Base-by-base conservation (phyloP, 2,329 filamentous ascomycete genomes). In the Xylariales sp. region DNA sequence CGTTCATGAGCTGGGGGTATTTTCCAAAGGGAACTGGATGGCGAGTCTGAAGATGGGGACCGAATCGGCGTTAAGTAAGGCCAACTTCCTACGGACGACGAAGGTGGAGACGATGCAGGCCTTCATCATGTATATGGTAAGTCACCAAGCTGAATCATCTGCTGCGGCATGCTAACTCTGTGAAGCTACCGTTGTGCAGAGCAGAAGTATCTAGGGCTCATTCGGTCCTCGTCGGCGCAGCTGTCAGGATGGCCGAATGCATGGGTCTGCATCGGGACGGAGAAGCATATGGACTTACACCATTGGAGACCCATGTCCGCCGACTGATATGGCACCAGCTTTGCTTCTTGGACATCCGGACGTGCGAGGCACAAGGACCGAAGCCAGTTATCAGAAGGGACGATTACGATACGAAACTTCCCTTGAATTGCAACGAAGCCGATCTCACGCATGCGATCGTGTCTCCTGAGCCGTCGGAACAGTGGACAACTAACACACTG, bases 311-410 rank as follows among this genome's bases (percentile, higher is more conserved):
- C 1, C 84, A 89, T 40, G 70, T 88, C 3, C 77, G 85, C 10
- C 77, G 85, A 4, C 64, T 88, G 28, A 70, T 88, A 24, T 89
- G 85, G 86, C 82, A 88, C 56, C 84, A 89, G 52, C 70, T 90
- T 15, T 88, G 83, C 59, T 86, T 86, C 56, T 69, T 90, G 7
- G 86, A 89, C 56, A 75, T 88, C 43, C 73, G 84, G 28, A 88
- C 84, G 1, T 86, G 80, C 53, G 85, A 89, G 60, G 78, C 81
- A 1, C 84, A 86, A 47, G 86, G 84, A 0, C 85, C 85, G 7
- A 73, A 80, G 18, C 82, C 83, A 1, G 74, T 78, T 39, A 87
- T 89, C 40, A 75, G 82, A n/a, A 70, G 74, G 28, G 84, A 86
- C 16, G 84, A 89, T 52, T 89, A 83, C 58, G 84, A 88, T 51